phyloP scores from a whole-genome alignment of 495 filamentous ascomycete species.

The Hamigera avellanea region DNA sequence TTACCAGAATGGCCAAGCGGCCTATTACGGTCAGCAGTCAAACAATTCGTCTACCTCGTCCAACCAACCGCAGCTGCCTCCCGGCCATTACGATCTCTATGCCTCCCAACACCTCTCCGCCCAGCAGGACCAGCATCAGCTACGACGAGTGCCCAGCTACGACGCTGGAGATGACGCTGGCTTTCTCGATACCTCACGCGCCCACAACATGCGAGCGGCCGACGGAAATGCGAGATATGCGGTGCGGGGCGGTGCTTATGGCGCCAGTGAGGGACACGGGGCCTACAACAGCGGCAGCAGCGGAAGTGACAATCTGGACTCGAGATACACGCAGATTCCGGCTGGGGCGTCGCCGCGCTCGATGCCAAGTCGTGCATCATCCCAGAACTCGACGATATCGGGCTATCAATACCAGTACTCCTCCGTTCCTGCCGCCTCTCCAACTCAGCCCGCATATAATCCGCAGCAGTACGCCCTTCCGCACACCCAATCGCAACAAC shows the following conservation, averaged over 20 bases:
- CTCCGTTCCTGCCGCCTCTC: conserved; percentile 21
- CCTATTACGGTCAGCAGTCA: conserved; percentile 24
- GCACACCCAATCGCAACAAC: conserved; percentile 40
- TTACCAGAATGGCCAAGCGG: conserved; percentile 36
- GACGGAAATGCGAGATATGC: conserved; percentile 17
- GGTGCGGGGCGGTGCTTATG: conserved; percentile 5
- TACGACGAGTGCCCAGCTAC: conserved; percentile 59
- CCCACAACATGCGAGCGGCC: conserved; percentile 19
- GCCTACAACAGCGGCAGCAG: not conserved
- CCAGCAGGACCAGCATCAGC: conserved; percentile 17
- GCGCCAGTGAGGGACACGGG: conserved; percentile 22
- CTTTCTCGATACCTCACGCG: conserved; percentile 29
- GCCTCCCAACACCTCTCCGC: conserved; percentile 20
- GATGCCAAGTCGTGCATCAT: conserved; percentile 34
- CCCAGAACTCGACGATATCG: conserved; percentile 34
- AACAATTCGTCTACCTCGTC: conserved; percentile 5
- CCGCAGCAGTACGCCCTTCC: conserved; percentile 67
- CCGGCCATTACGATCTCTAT: conserved; percentile 10
- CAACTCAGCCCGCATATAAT: conserved; percentile 58
- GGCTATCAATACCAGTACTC: conserved; percentile 53
- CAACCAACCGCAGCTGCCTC: not conserved
- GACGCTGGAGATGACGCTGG: conserved; percentile 65
- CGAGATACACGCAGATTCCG: no score
- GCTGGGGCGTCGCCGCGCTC: conserved; percentile 19
- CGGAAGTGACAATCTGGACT: no score